Conservation (phyloP, 2,329 filamentous ascomycete genomes). For the Arthrobotrys entomopaga region DNA sequence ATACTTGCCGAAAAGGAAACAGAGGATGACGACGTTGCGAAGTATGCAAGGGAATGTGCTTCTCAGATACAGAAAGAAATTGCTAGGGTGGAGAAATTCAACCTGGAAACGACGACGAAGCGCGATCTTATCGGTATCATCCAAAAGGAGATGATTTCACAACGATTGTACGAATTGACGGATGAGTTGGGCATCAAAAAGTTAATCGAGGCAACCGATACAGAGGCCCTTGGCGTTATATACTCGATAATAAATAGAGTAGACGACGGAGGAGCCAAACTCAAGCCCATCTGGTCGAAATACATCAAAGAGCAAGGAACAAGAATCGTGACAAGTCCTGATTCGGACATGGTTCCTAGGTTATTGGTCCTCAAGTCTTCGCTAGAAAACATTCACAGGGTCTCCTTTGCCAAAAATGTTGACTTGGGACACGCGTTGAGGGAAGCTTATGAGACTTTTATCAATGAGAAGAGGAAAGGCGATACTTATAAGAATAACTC, state of each 20-base stretch:
- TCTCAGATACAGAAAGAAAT: slow-evolving; percentile 77
- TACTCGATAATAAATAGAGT: slow-evolving; percentile 81
- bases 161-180: slow-evolving; percentile 74
- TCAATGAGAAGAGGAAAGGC: slow-evolving; percentile 84
- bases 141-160: slow-evolving; percentile 76
- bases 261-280: slow-evolving; percentile 65
- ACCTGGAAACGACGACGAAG: slow-evolving; percentile 84
- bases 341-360: slow-evolving; percentile 85
- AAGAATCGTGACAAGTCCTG: slow-evolving; percentile 80
- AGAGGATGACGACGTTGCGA: slow-evolving; percentile 71
- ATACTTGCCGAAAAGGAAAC: slow-evolving; percentile 76
- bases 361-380: slow-evolving; percentile 82
- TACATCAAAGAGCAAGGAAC: slow-evolving; percentile 82
- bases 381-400: slow-evolving; percentile 78
- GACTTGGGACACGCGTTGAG: slow-evolving; percentile 80
- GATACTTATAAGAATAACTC: slow-evolving; percentile 84
- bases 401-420: slow-evolving; percentile 81
- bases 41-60: slow-evolving; percentile 78
- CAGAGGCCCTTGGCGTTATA: slow-evolving; percentile 76
- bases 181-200: slow-evolving; percentile 75
- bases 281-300: slow-evolving; percentile 78
- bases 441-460: slow-evolving; percentile 87
- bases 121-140: slow-evolving; percentile 77
- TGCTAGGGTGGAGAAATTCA: slow-evolving; percentile 79
- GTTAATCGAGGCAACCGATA: slow-evolving; percentile 76